Percentiles rank a stretch among this genome's conserved stretches.
phyloP scores from a whole-genome alignment of 1,284 basidiomycete species.

The Moniliella sp. region DNA sequence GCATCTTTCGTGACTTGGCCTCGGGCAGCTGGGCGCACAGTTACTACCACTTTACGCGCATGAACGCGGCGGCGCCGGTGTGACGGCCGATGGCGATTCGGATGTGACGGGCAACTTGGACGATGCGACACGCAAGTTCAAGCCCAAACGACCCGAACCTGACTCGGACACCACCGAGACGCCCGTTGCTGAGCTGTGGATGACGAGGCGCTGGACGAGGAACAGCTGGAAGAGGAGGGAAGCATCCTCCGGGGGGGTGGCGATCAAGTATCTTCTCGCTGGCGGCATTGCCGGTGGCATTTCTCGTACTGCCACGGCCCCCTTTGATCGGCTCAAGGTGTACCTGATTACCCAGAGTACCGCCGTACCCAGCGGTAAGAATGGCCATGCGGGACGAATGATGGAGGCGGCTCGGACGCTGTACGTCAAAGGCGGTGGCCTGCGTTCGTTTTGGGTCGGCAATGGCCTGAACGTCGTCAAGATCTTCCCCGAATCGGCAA shows the following conservation, averaged over 20 bases:
- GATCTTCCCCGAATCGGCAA: conserved; percentile 89
- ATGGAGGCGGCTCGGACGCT: conserved; percentile 52
- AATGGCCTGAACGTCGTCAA: conserved; percentile 53
- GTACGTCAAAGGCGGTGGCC: conserved; percentile 53
- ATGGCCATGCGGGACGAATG: conserved; percentile 48
- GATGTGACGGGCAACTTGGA: conserved; percentile 17
- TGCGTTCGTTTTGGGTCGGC: conserved; percentile 73
- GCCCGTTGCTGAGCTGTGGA: too few species aligned
- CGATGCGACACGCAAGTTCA: neutral
- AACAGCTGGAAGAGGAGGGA: conserved; percentile 38
- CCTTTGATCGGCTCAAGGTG: conserved; percentile 87
- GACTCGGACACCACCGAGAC: conserved; percentile 31
- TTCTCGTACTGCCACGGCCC: conserved; percentile 82
- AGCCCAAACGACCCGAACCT: too few species aligned
- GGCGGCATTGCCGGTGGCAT: conserved; percentile 90
- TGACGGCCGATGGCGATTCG: conserved; percentile 28
- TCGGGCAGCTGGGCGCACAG: conserved; percentile 18
- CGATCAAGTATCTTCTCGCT: conserved; percentile 70
- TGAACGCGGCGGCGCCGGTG: conserved; percentile 20
- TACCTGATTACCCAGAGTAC: conserved; percentile 64
- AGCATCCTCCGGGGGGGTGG: conserved; percentile 50
- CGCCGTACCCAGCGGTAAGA: conserved; percentile 8
- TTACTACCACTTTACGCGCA: conserved; percentile 12
- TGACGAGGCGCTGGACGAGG: conserved; percentile 44
- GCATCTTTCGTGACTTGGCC: conserved; percentile 29